Evolutionary conservation across 306 rosid genomes (phyloP).

Genomic region (Inga laurina): DNA sequence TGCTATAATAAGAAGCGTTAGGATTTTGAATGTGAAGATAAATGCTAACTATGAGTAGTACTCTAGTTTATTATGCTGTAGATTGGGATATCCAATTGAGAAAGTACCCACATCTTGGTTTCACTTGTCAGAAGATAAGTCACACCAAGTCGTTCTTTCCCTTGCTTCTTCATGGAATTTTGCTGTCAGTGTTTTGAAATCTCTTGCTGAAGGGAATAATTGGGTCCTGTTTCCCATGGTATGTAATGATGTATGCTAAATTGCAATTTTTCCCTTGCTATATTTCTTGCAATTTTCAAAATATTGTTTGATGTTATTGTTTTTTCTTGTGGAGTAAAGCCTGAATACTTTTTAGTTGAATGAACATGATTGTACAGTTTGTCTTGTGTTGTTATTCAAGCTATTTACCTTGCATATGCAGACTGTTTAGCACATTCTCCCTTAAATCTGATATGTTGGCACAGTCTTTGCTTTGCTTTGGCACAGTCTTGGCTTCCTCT

Average conservation of each 20-base stretch:
- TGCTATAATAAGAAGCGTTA: slow-evolving; percentile 29
- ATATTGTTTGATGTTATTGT: background rate
- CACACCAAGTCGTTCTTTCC: slow-evolving; percentile 51
- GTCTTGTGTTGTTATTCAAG: background rate
- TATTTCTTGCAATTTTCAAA: slow-evolving; percentile 15
- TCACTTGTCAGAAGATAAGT: slow-evolving; percentile 71
- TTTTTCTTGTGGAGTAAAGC: background rate
- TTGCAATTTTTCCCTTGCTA: background rate
- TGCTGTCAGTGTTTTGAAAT: slow-evolving; percentile 58
- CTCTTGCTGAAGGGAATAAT: slow-evolving; percentile 70
- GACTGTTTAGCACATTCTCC: background rate
- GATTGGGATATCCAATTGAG: slow-evolving; percentile 78
- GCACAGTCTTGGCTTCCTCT: no score
- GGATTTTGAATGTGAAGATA: slow-evolving; percentile 27
- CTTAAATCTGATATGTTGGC: slow-evolving; percentile 9
- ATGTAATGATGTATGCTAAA: background rate
- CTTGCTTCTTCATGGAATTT: slow-evolving; percentile 75
- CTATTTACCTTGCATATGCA: slow-evolving; percentile 8
- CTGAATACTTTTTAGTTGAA: background rate
- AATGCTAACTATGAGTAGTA: slow-evolving; percentile 25
- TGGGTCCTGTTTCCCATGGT: slow-evolving; percentile 70
- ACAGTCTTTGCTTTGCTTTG: slow-evolving; percentile 31
- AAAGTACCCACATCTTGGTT: slow-evolving; percentile 74
- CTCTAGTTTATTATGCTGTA: slow-evolving; percentile 39
- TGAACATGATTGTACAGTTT: background rate